These are phyloP conservation scores for Backusella tarrabulga DNA, from an alignment of 192 early-diverging fungal species.

Conservation along the genomic window DNA sequence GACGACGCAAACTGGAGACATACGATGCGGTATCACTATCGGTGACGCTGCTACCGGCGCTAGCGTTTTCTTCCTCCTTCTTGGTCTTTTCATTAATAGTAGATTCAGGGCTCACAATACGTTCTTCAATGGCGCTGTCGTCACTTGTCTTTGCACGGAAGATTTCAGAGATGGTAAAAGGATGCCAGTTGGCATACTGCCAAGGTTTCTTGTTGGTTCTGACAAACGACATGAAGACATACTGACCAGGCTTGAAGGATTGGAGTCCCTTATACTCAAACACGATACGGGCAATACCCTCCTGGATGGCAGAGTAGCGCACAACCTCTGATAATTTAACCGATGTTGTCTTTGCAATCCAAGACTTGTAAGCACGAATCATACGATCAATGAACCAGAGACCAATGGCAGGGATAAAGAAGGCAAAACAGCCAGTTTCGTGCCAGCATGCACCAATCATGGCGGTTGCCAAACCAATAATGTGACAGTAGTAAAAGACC, in stretches of 20 bases:
- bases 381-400: constrained; percentile 37
- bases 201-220: constrained; percentile 14
- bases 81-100: neutral
- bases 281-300: constrained; percentile 25
- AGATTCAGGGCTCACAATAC: neutral
- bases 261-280: constrained; percentile 16
- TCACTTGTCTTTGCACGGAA: neutral
- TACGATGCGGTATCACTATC: neutral
- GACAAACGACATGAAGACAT: constrained; percentile 39
- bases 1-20: constrained; percentile 12
- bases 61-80: neutral
- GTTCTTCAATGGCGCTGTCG: neutral
- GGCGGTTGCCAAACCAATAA: constrained; percentile 34
- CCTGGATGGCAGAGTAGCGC: constrained; percentile 11
- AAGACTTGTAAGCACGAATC: constrained; percentile 31
- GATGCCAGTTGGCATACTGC: constrained; percentile 32
- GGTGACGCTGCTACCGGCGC: neutral
- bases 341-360: constrained; percentile 1
- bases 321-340: neutral
- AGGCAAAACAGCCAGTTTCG: constrained; percentile 24
- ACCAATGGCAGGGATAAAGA: constrained; percentile 20
- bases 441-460: constrained; percentile 32
- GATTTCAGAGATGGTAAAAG: constrained; percentile 34
- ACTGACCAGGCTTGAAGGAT: constrained; percentile 40
- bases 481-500: constrained; percentile 41